phyloP scores from a whole-genome alignment of 108 stramenopile species.

The Chaetoceros tenuissimus region DNA sequence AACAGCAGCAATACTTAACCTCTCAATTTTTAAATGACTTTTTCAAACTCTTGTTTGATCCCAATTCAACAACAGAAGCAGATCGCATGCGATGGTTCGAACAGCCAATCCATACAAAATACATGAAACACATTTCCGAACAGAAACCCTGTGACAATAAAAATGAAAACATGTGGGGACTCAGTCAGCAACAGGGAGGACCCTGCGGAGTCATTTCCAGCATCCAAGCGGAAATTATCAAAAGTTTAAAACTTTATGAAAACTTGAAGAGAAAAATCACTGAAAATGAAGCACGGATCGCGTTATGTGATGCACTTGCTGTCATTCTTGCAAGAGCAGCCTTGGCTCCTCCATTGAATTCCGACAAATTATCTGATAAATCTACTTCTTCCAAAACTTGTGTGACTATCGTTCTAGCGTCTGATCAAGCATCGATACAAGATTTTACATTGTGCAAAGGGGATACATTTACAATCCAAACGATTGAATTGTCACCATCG shows the following conservation, averaged over 20 bases:
- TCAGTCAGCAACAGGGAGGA: slow-evolving; percentile 79
- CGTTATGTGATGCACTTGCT: slow-evolving; percentile 6
- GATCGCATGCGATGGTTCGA: slow-evolving; percentile 63
- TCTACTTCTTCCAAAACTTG: background rate
- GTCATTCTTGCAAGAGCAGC: slow-evolving; percentile 10
- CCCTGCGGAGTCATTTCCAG: slow-evolving; percentile 86
- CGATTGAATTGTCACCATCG: too few species aligned
- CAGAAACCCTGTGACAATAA: background rate
- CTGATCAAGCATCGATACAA: too few species aligned
- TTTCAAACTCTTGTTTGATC: slow-evolving; percentile 41
- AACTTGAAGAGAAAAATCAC: background rate
- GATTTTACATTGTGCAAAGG: too few species aligned
- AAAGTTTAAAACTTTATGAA: background rate
- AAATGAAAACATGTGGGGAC: slow-evolving; percentile 45
- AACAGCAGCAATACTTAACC: too few species aligned
- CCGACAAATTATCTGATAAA: background rate
- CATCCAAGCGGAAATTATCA: slow-evolving; percentile 65
- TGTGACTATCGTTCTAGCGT: background rate
- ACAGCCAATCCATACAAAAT: slow-evolving; percentile 29
- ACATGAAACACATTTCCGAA: background rate
- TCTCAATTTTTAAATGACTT: slow-evolving; percentile 8
- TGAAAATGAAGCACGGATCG: background rate
- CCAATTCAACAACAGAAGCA: slow-evolving; percentile 32
- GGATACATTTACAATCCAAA: too few species aligned
- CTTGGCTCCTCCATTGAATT: background rate